Conservation (phyloP, 2,329 filamentous ascomycete species). For the Hysterium pulicare region DNA sequence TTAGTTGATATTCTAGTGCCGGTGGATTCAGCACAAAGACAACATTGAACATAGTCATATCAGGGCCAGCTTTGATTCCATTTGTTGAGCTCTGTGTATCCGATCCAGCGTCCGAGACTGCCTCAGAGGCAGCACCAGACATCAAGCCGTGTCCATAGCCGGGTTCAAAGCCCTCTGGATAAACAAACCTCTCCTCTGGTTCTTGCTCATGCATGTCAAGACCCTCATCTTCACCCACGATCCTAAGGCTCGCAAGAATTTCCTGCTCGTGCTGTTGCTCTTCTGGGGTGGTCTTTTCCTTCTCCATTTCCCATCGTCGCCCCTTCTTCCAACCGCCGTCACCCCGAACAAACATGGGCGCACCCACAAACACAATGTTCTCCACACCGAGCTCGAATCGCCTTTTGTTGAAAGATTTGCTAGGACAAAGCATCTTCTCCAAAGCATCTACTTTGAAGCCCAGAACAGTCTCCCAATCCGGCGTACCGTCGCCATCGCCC, state of each 20-base stretch:
- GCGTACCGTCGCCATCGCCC: constrained; percentile 22
- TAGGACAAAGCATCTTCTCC: constrained; percentile 39
- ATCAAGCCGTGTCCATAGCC: constrained; percentile 38
- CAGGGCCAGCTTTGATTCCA: constrained; percentile 49
- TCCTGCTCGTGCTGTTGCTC: constrained; percentile 17
- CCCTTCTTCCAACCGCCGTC: constrained; percentile 40
- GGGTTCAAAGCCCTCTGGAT: constrained; percentile 37
- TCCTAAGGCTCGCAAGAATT: constrained; percentile 7
- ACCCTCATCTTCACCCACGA: constrained; percentile 14
- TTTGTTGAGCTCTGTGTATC: constrained; percentile 38
- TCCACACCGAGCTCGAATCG: constrained; percentile 41
- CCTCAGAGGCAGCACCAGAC: constrained; percentile 27
- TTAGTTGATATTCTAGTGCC: constrained; percentile 68
- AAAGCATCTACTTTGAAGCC: constrained; percentile 39
- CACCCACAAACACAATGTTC: constrained; percentile 38
- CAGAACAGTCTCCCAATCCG: constrained; percentile 38
- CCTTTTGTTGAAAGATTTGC: constrained; percentile 37
- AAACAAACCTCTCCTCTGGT: constrained; percentile 26
- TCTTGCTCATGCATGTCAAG: constrained; percentile 16
- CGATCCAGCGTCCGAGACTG: constrained; percentile 36
- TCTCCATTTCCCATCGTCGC: constrained; percentile 20
- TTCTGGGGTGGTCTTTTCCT: constrained; percentile 23
- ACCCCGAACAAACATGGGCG: constrained; percentile 42
- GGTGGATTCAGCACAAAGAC: constrained; percentile 87
- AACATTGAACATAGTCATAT: constrained; percentile 97